Evolutionary conservation across 2,329 filamentous ascomycete species (phyloP).

Genomic region (Xylariaceae sp.): DNA sequence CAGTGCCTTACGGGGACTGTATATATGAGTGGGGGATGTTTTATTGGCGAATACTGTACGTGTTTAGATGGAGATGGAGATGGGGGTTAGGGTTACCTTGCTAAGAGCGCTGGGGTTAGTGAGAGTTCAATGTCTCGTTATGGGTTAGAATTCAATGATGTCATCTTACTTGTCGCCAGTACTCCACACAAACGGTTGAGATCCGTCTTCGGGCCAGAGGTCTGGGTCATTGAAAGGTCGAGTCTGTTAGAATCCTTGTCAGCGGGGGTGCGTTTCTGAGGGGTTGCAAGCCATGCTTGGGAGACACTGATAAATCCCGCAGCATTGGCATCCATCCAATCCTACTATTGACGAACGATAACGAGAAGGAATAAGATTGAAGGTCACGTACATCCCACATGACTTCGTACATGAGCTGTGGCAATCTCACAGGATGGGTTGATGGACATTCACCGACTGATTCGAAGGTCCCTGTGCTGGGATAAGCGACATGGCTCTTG

Average conservation of each 20-base stretch:
- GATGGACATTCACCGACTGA: conserved; percentile 53
- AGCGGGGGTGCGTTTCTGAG: too few species aligned
- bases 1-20: too few species aligned
- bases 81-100: too few species aligned
- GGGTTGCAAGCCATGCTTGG: too few species aligned
- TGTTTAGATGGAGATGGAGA: too few species aligned
- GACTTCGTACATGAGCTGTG: conserved; percentile 68
- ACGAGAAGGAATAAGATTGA: neutral
- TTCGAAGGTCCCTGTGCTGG: conserved; percentile 41
- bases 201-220: conserved; percentile 41
- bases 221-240: conserved; percentile 37
- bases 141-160: too few species aligned
- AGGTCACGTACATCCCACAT: conserved; percentile 52
- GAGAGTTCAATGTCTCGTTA: neutral
- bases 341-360: neutral
- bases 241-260: too few species aligned
- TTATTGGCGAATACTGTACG: too few species aligned
- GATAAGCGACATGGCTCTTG: too few species aligned
- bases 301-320: neutral
- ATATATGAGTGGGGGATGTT: too few species aligned
- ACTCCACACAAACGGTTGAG: conserved; percentile 40
- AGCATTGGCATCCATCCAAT: too few species aligned
- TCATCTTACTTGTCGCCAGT: conserved; percentile 34
- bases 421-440: conserved; percentile 58
- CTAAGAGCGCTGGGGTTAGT: conserved; percentile 15